phyloP scores from a whole-genome alignment of 352 stramenopile species.

The Pythium rhizo-oryzae region DNA sequence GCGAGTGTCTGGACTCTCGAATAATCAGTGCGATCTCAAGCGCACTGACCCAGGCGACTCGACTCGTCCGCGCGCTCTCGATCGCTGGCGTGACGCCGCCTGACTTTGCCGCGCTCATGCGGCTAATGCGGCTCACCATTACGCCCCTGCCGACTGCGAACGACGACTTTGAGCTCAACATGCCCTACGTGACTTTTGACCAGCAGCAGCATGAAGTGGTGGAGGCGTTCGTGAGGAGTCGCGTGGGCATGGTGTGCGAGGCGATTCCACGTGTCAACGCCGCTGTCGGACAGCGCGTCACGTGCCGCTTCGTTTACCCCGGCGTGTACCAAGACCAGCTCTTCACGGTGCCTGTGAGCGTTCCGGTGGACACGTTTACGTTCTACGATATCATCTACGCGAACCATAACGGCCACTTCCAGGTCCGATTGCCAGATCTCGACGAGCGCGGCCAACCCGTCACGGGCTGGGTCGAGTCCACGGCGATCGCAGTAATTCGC shows the following conservation, averaged over 20 bases:
- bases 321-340: too few species aligned
- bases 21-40: background rate
- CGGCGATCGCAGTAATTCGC: conserved; percentile 1
- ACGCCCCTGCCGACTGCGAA: conserved; percentile 1
- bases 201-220: conserved; percentile 5
- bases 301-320: background rate
- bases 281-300: background rate
- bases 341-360: too few species aligned
- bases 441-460: background rate
- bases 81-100: background rate
- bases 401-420: conserved; percentile 7
- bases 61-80: background rate
- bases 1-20: background rate
- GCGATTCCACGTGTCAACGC: conserved; percentile 6
- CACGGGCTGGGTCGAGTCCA: background rate
- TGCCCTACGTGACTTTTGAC: background rate
- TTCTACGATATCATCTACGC: conserved; percentile 1
- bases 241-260: background rate
- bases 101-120: background rate
- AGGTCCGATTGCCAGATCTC: background rate
- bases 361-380: too few species aligned
- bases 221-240: background rate
- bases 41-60: background rate
- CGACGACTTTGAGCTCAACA: background rate
- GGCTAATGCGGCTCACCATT: background rate